Evolutionary conservation across 257 asterid genomes (phyloP), one percentile per base, ranked within the genome.

Genomic region (Mitragyna speciosa): DNA sequence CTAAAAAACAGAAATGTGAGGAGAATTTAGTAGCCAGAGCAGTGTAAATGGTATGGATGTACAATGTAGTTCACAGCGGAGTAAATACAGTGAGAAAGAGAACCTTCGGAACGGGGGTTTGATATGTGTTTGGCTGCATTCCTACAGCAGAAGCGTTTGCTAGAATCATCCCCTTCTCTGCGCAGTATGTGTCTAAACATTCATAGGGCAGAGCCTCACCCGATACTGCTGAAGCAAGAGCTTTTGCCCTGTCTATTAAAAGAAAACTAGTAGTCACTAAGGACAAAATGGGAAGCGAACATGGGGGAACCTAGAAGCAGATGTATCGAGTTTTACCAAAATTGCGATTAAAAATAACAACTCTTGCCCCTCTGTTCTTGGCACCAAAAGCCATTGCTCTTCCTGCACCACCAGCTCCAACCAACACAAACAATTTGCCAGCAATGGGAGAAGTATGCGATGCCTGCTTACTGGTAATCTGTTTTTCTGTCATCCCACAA

Each of bases 321-420:
- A 73, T 26, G 7, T 11, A 12, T 26, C 15, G 58, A 75, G 30
- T 1, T 65, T 73, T 86, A 91, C 96, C 94, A 69, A 82, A 90
- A n/a, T 73, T 89, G 33, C 94, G 94, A 83, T 91, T 91, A 88
- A 90, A 90, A 83, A 91, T 85, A 52, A 88, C 90, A 36, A 91
- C 79, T 59, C 96, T 85, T n/a, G 93, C 95, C 69, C 97, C 97
- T 87, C 90, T 87, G 84, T 88, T 90, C 78, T 84, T 85, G 68
- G 92, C 97, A 15, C 95, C 97, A 71, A 90, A 92, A 17, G 95
- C 97, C 72, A 92, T 87, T 20, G 97, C 97, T 76, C 93, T 67
- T 70, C 93, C 97, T 11, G 95, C 97, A 33, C 95, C 97, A n/a
- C 97, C 97, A 30, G 97, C 97, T 77, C 97, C 97, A 49, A 90